Evolutionary conservation across 2,329 filamentous ascomycete genomes (phyloP), one percentile per base, ranked within the genome.

Genomic region (Onygenales sp.): DNA sequence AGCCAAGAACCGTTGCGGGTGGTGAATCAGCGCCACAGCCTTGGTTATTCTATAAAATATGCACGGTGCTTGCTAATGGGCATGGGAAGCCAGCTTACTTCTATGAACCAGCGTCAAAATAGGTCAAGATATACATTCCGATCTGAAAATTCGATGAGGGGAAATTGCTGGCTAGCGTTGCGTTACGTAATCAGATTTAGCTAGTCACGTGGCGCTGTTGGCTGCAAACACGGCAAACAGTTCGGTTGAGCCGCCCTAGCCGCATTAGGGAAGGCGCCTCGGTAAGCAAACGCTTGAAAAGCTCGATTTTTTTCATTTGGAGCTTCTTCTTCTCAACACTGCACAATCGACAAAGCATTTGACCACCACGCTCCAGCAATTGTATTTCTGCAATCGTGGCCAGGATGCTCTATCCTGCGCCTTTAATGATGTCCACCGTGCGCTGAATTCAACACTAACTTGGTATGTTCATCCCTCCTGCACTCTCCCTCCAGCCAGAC

Each of bases 231-330:
- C 43, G 8, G 36, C 54, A 55, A 55, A 55, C 53, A 52, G 40
- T 21, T 11, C 49, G 57, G 60, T 58, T 36, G 21, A 31, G 9
- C 17, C 10, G 7, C 13, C 37, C 50, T 57, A 56, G n/a, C 56
- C 49, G 7, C 4, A 56, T 52, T 5, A 5, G 37, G 56, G 32
- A 51, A 61, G 58, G 57, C 7, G 13, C 2, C 51, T 62, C 63
- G 67, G 65, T 57, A 58, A 62, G 61, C 58, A 52, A 44, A 54
- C 64, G 62, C 62, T 66, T 63, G 60, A 68, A 68, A 67, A 63
- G 52, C 59, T 60, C 58, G 57, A 59, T 57, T 62, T 61, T 59
- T 52, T 45, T 50, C 40, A 40, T 49, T 53, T 58, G 57, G 42
- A 56, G 34, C 55, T 52, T 54, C 59, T 59, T 53, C 54, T 54